phyloP scores from a whole-genome alignment of 1,284 basidiomycete genomes.

The Tilletia indica region DNA sequence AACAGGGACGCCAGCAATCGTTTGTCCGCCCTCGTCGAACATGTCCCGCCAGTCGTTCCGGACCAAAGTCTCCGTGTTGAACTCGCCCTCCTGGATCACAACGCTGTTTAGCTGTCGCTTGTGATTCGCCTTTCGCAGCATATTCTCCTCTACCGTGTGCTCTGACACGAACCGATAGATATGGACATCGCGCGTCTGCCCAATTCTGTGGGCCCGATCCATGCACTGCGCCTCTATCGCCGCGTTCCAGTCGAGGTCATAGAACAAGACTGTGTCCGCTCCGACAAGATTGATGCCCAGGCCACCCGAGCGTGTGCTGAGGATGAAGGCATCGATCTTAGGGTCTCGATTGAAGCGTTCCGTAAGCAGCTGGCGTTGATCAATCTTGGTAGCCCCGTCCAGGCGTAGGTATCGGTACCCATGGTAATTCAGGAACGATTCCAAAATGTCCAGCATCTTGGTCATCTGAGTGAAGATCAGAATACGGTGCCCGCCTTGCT shows the following conservation, averaged over 20 bases:
- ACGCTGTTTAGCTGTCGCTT: conserved; percentile 86
- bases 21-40: conserved; percentile 61
- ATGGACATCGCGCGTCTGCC: conserved; percentile 93
- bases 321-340: conserved; percentile 89
- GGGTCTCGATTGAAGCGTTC: conserved; percentile 93
- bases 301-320: conserved; percentile 86
- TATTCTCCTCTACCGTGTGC: conserved; percentile 92
- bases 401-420: conserved; percentile 89
- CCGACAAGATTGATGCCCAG: conserved; percentile 92
- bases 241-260: conserved; percentile 96
- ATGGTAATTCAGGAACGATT: conserved; percentile 87
- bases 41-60: conserved; percentile 78
- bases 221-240: conserved; percentile 97
- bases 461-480: conserved; percentile 99
- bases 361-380: conserved; percentile 90
- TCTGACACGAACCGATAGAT: conserved; percentile 92
- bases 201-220: conserved; percentile 90
- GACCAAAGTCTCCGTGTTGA: conserved; percentile 63
- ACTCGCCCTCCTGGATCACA: conserved; percentile 90
- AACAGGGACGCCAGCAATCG: conserved; percentile 46
- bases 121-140: conserved; percentile 93
- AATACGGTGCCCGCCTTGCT: conserved; percentile 80
- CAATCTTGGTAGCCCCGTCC: conserved; percentile 92
- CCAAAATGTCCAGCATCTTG: conserved; percentile 85
- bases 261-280: conserved; percentile 95